phyloP scores from a whole-genome alignment of 2,329 filamentous ascomycete species.

The Huntiella savannae region DNA sequence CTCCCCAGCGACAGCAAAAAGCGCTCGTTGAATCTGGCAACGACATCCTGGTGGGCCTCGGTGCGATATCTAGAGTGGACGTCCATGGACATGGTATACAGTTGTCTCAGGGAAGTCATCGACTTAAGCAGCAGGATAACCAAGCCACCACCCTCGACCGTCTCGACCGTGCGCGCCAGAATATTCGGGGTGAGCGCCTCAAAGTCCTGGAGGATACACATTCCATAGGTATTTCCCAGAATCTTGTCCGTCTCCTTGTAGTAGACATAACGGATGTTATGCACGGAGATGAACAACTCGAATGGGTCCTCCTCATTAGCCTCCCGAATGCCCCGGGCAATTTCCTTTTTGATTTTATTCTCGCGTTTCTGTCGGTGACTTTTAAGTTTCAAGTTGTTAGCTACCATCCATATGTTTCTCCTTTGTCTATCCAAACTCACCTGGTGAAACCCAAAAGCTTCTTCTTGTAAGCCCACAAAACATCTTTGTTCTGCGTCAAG shows the following conservation, averaged over 20 bases:
- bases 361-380: conserved; percentile 96
- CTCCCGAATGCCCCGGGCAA: conserved; percentile 85
- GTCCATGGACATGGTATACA: conserved; percentile 95
- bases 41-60: conserved; percentile 87
- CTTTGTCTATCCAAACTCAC: conserved; percentile 17
- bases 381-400: conserved; percentile 15
- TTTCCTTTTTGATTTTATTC: conserved; percentile 94
- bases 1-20: conserved; percentile 92
- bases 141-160: conserved; percentile 86
- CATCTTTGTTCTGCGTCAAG: conserved; percentile 76
- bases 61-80: conserved; percentile 92
- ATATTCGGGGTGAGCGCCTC: conserved; percentile 96
- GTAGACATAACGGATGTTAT: conserved; percentile 97
- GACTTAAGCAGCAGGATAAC: conserved; percentile 83
- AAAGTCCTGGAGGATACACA: conserved; percentile 97
- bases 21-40: conserved; percentile 90
- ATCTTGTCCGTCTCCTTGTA: conserved; percentile 99
- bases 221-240: conserved; percentile 90
- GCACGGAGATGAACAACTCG: conserved; percentile 87
- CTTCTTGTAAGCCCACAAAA: conserved; percentile 97
- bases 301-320: conserved; percentile 87
- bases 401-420: not conserved
- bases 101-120: conserved; percentile 91
- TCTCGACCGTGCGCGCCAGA: conserved; percentile 85
- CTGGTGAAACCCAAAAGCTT: conserved; percentile 85